Evolutionary conservation across 78 protist species (phyloP).

Genomic region (Dictyostelium intermedium): DNA sequence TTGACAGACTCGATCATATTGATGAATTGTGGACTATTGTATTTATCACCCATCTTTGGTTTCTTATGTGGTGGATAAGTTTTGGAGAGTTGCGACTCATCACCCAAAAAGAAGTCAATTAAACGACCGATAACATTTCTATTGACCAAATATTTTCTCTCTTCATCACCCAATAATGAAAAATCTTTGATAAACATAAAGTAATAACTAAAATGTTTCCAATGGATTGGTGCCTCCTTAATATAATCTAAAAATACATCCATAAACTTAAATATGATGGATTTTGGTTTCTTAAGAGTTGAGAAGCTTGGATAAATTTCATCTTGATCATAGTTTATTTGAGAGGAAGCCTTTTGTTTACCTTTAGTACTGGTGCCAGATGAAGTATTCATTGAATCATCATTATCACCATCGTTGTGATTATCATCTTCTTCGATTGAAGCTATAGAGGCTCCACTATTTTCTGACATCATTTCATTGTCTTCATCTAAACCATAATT

Average conservation of each 20-base stretch:
- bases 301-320: neutral
- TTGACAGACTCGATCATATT: constrained; percentile 14
- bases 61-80: constrained; percentile 59
- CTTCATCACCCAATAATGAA: constrained; percentile 43
- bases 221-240: constrained; percentile 33
- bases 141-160: constrained; percentile 1
- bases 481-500: constrained; percentile 24
- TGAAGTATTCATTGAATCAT: neutral
- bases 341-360: constrained; percentile 30
- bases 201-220: constrained; percentile 64
- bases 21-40: constrained; percentile 13
- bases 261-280: constrained; percentile 37
- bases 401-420: neutral
- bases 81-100: constrained; percentile 47
- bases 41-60: constrained; percentile 78
- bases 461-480: constrained; percentile 5
- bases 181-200: constrained; percentile 57
- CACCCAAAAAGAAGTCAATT: constrained; percentile 73
- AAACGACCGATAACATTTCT: constrained; percentile 32
- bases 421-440: neutral
- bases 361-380: neutral
- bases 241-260: constrained; percentile 28
- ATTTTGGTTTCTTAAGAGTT: neutral
- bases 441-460: neutral
- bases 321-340: neutral